Conservation (phyloP, 805 yeast species). For the Starmerella vitae region DNA sequence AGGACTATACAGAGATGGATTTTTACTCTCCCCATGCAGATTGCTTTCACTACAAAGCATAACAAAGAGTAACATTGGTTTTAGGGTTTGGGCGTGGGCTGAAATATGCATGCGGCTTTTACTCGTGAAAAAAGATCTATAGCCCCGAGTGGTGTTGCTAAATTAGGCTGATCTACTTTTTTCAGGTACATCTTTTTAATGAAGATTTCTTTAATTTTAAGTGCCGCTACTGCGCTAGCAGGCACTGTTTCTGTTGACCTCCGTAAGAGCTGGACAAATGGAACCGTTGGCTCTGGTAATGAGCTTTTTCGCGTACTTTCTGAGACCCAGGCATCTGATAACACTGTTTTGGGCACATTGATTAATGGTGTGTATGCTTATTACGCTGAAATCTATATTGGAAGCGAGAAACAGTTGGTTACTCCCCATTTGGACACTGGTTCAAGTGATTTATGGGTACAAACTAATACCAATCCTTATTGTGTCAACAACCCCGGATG, state of each 20-base stretch:
- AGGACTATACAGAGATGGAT: too few relatives aligned
- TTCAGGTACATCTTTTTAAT: too few relatives aligned
- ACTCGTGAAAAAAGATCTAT: too few relatives aligned
- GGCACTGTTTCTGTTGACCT: constrained; percentile 6
- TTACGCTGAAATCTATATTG: constrained; percentile 31
- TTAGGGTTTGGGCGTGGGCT: too few relatives aligned
- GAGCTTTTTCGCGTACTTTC: not conserved
- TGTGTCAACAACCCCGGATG: constrained; percentile 5
- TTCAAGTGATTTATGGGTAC: constrained; percentile 53
- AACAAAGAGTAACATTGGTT: too few relatives aligned
- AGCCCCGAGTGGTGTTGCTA: too few relatives aligned
- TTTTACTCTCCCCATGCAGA: too few relatives aligned
- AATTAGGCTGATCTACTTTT: too few relatives aligned
- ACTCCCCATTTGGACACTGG: constrained; percentile 54
- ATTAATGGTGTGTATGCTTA: constrained; percentile 21
- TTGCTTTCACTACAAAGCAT: too few relatives aligned
- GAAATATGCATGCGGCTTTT: too few relatives aligned
- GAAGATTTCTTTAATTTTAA: not conserved
- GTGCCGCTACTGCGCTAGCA: constrained; percentile 1
- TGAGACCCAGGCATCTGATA: not conserved
- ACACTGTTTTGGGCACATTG: constrained; percentile 17
- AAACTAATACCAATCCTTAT: constrained; percentile 11
- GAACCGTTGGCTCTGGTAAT: not conserved
- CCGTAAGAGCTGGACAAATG: not conserved
- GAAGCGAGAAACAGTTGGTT: constrained; percentile 42